phyloP scores from a whole-genome alignment of 2,329 filamentous ascomycete species.

The Cytospora mali region DNA sequence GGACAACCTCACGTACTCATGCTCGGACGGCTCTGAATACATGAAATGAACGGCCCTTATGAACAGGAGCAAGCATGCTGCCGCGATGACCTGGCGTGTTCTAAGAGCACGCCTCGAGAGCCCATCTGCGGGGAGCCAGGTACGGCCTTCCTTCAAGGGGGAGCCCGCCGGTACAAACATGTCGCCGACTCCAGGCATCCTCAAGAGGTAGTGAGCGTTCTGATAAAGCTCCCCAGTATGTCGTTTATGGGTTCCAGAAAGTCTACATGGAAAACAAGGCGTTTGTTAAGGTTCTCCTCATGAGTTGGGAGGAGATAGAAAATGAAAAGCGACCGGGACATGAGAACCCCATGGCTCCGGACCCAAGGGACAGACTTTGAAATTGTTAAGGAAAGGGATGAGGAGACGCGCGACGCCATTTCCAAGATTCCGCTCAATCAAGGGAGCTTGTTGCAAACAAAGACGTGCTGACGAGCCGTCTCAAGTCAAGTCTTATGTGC shows the following conservation, averaged over 20 bases:
- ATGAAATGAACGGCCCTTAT: not conserved
- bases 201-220: not conserved
- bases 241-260: not conserved
- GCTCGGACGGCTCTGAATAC: not conserved
- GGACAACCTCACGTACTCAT: not conserved
- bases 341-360: constrained; percentile 8
- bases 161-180: constrained; percentile 14
- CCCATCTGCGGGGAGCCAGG: constrained; percentile 2
- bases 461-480: not conserved
- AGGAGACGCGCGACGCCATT: constrained; percentile 3
- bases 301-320: not conserved
- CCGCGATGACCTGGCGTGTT: constrained; percentile 3
- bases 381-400: constrained; percentile 12
- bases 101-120: constrained; percentile 3
- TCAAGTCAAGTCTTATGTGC: not conserved
- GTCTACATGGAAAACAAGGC: constrained; percentile 2
- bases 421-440: constrained; percentile 13
- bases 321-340: not conserved
- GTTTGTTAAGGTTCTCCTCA: not conserved
- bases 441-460: not conserved
- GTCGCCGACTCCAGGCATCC: constrained; percentile 3
- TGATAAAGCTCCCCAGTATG: not conserved
- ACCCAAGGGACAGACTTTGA: not conserved
- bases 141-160: constrained; percentile 20
- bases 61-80: constrained; percentile 5